Evolutionary conservation across 495 filamentous ascomycete species (phyloP).

Genomic region (Apiosordaria backusii): DNA sequence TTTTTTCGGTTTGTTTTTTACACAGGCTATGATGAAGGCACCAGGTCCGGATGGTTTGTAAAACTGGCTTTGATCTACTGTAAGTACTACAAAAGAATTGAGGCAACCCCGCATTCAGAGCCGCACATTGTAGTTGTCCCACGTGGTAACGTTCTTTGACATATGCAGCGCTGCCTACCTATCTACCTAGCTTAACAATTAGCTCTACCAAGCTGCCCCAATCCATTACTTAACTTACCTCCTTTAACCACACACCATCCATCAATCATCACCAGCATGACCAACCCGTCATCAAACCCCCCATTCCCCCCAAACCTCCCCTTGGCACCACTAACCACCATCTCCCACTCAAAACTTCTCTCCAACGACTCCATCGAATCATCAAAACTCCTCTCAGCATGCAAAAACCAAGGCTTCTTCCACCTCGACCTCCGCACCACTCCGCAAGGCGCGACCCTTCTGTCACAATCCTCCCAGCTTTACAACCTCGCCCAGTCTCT

Average conservation of each 20-base stretch:
- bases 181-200: background rate
- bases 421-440: slow-evolving; percentile 53
- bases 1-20: too few relatives aligned
- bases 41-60: too few relatives aligned
- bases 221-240: background rate
- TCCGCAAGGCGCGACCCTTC: slow-evolving; percentile 38
- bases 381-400: slow-evolving; percentile 45
- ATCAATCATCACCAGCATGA: background rate
- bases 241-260: background rate
- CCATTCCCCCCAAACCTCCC: slow-evolving; percentile 12
- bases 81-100: too few relatives aligned
- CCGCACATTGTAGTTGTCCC: too few relatives aligned
- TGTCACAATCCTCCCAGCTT: slow-evolving; percentile 44
- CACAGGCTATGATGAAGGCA: too few relatives aligned
- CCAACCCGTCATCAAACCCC: background rate
- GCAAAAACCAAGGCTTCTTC: slow-evolving; percentile 59
- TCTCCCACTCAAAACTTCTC: slow-evolving; percentile 38
- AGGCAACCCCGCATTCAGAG: too few relatives aligned
- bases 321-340: slow-evolving; percentile 12
- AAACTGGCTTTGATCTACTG: too few relatives aligned
- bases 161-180: background rate
- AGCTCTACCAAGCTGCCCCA: background rate
- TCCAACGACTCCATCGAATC: slow-evolving; percentile 38
- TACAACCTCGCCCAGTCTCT: slow-evolving; percentile 45
- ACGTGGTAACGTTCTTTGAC: background rate